Percentiles rank a stretch among this genome's conserved stretches.
phyloP scores from a whole-genome alignment of 1,284 basidiomycete species.

The Pseudozyma sp. region DNA sequence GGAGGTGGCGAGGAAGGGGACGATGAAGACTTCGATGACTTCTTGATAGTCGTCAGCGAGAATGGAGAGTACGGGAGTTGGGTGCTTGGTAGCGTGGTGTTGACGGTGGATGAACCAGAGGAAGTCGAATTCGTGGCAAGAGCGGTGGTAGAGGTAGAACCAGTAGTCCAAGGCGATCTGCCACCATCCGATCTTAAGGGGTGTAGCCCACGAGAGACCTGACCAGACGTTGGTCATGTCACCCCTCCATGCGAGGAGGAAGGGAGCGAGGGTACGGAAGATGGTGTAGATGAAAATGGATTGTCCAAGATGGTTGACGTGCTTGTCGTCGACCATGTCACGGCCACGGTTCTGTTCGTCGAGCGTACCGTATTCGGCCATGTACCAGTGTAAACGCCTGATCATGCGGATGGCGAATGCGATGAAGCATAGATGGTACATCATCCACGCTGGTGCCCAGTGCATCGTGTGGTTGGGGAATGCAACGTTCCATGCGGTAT shows the following conservation, averaged over 20 bases:
- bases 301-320: constrained; percentile 64
- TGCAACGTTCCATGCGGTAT: constrained; percentile 52
- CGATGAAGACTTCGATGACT: constrained; percentile 56
- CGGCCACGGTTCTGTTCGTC: constrained; percentile 66
- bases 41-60: constrained; percentile 65
- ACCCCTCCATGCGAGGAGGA: constrained; percentile 60
- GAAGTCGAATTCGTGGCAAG: constrained; percentile 54
- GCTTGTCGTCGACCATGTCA: constrained; percentile 64
- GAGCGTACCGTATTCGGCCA: constrained; percentile 56
- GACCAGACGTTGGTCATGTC: constrained; percentile 57
- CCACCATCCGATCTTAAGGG: constrained; percentile 61
- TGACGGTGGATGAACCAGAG: constrained; percentile 58
- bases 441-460: constrained; percentile 57
- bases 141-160: constrained; percentile 65
- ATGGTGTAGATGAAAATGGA: constrained; percentile 66
- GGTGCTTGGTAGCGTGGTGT: constrained; percentile 64
- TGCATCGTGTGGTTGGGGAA: constrained; percentile 59
- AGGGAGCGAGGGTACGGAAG: constrained; percentile 61
- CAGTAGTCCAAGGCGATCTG: constrained; percentile 59
- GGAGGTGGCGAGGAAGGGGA: constrained; percentile 54
- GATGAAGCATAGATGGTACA: constrained; percentile 61
- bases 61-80: constrained; percentile 58
- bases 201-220: constrained; percentile 56
- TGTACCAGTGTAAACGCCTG: constrained; percentile 54
- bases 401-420: constrained; percentile 55